phyloP scores from a whole-genome alignment of 2,329 filamentous ascomycete genomes.

The Colletotrichum caudatum region DNA sequence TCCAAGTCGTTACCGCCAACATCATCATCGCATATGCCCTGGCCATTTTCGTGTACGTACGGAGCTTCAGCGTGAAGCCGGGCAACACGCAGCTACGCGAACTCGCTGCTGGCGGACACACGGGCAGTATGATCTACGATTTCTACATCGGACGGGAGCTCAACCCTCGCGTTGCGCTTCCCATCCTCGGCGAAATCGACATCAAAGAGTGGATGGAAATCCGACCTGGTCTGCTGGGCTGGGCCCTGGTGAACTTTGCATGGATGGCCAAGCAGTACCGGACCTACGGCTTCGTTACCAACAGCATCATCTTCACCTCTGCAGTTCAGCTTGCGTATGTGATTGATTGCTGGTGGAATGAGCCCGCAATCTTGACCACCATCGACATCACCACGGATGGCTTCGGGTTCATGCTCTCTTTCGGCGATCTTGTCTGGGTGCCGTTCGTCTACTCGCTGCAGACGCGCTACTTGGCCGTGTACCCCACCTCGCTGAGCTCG shows the following conservation, averaged over 20 bases:
- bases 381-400: conserved; percentile 95
- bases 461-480: conserved; percentile 83
- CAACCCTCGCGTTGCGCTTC: conserved; percentile 85
- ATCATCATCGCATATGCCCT: conserved; percentile 80
- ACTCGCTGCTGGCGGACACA: conserved; percentile 83
- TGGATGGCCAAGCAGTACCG: conserved; percentile 91
- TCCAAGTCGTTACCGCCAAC: conserved; percentile 87
- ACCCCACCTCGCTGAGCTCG: conserved; percentile 83
- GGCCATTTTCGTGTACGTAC: conserved; percentile 83
- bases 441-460: conserved; percentile 91
- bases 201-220: conserved; percentile 92
- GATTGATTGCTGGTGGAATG: conserved; percentile 87
- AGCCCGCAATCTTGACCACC: conserved; percentile 88
- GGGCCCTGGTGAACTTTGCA: conserved; percentile 86
- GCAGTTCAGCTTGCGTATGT: conserved; percentile 85
- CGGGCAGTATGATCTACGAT: conserved; percentile 90
- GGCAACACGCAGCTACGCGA: conserved; percentile 79
- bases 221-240: conserved; percentile 90
- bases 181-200: conserved; percentile 86
- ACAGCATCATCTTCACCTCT: conserved; percentile 85
- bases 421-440: conserved; percentile 93
- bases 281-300: conserved; percentile 83
- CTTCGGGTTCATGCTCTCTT: conserved; percentile 94
- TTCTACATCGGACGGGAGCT: conserved; percentile 96
- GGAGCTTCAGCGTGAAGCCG: conserved; percentile 84